Percentiles rank a stretch among this genome's conserved stretches.
Conservation (phyloP, 208 protist genomes). For the Blastocrithidia nonstop region DNA sequence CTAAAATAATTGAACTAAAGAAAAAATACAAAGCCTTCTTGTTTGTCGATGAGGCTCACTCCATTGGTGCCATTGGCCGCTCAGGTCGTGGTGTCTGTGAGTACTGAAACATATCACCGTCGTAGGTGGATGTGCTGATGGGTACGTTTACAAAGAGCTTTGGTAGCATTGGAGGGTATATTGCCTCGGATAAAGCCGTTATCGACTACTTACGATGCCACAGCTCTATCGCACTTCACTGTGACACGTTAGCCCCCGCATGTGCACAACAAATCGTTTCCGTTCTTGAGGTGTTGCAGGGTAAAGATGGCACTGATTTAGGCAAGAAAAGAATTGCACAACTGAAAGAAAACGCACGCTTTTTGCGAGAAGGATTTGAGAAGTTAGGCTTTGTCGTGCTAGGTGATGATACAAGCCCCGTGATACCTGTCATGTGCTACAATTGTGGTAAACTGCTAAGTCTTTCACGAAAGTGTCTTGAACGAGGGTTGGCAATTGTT, state of each 20-base stretch:
- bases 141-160: conserved; percentile 96
- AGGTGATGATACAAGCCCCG: conserved; percentile 86
- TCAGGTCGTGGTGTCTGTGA: conserved; percentile 92
- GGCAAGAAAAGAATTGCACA: conserved; percentile 64
- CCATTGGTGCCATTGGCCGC: conserved; percentile 92
- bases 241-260: conserved; percentile 67
- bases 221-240: conserved; percentile 52
- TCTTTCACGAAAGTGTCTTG: conserved; percentile 77
- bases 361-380: conserved; percentile 69
- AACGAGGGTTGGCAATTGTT: conserved; percentile 88
- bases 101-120: conserved; percentile 65
- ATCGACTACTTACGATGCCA: conserved; percentile 60
- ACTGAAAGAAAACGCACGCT: conserved; percentile 72
- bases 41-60: conserved; percentile 97
- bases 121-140: conserved; percentile 90
- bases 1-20: conserved; percentile 88
- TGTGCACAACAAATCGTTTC: conserved; percentile 85
- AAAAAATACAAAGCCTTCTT: conserved; percentile 94
- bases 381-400: conserved; percentile 70
- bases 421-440: conserved; percentile 94
- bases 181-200: conserved; percentile 72
- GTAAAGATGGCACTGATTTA: conserved; percentile 80
- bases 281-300: conserved; percentile 76
- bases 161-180: conserved; percentile 93
- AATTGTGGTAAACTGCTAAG: conserved; percentile 82